Evolutionary conservation across 2,329 filamentous ascomycete species (phyloP), one percentile per base, ranked within the genome.

Genomic region (Endoconidiophora laricicola): DNA sequence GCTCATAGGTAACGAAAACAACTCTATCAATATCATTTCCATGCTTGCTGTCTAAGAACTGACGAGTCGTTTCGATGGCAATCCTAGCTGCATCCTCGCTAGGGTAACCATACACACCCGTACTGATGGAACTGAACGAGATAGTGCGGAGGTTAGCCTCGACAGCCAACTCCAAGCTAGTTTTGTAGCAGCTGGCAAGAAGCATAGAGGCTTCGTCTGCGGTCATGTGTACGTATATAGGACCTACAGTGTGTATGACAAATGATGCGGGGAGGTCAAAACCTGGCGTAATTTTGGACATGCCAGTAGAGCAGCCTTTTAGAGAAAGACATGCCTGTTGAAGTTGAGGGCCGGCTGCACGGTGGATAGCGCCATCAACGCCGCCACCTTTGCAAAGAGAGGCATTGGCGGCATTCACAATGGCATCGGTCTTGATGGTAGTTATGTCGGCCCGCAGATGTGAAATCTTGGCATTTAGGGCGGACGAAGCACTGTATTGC

Each of bases 161-260:
- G 0, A 78, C 78, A 0, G 87, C 87, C n/a, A 93, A 61, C 58
- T 82, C 67, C 52, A 96, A 64, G 57, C 79, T 82, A 40, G 68
- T 76, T 6, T 68, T 69, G 62, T 98, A 98, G 66, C 87, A 80
- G 46, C 66, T 64, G 14, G 62, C 60, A 22, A 82, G 65, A 41
- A 82, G 56, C 60, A 64, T 52, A 66, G 72, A 61, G 48, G 69
- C 68, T 9, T 60, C 62, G 18, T 67, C 57, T 10, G 60, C 60
- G 16, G 69, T 60, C 3, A 62, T 58, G 0, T 58, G 57, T 48
- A 66, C 57, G 63, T 88, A 95, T 26, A 93, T 65, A 0, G 91
- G 91, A 0, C 91, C 91, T 3, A 95, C 90, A 16, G 91, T 78
- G 63, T 96, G 91, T 50, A 96, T 93, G 57, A 96, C 75, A 56